phyloP scores from a whole-genome alignment of 1,284 basidiomycete genomes.

The Fomes fomentarius region DNA sequence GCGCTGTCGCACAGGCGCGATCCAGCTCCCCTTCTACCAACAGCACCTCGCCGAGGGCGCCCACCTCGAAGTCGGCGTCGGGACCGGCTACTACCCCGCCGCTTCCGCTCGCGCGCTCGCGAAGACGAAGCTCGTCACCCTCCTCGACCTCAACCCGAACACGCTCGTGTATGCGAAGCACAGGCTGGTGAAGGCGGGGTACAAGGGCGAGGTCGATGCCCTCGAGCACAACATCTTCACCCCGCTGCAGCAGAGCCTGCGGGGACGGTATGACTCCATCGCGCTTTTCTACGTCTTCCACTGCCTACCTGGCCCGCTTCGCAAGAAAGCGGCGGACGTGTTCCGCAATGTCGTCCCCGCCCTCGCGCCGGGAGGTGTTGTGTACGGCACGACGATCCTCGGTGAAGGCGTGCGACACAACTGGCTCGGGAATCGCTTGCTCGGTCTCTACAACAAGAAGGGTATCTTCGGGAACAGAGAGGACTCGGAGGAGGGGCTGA shows the following conservation, averaged over 20 bases:
- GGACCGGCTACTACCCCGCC: constrained; percentile 32
- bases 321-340: constrained; percentile 20
- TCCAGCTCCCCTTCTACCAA: constrained; percentile 28
- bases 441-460: constrained; percentile 23
- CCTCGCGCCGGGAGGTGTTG: constrained; percentile 22
- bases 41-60: constrained; percentile 21
- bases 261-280: constrained; percentile 25
- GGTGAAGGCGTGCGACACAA: constrained; percentile 24
- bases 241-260: constrained; percentile 17
- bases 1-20: constrained; percentile 24
- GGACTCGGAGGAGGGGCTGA: constrained; percentile 19
- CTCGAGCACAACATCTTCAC: constrained; percentile 25
- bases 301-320: constrained; percentile 30
- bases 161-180: constrained; percentile 20
- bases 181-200: constrained; percentile 23
- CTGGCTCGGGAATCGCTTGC: constrained; percentile 22
- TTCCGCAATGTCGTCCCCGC: constrained; percentile 15
- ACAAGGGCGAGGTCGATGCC: constrained; percentile 21
- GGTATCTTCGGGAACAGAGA: too few species aligned
- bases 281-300: constrained; percentile 30
- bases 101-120: constrained; percentile 10
- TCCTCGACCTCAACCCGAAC: constrained; percentile 28
- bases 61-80: constrained; percentile 27
- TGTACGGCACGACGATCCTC: constrained; percentile 31
- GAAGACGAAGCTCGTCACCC: constrained; percentile 22